Conservation (phyloP, 768 basidiomycete species). For the Lactifluus volemus region DNA sequence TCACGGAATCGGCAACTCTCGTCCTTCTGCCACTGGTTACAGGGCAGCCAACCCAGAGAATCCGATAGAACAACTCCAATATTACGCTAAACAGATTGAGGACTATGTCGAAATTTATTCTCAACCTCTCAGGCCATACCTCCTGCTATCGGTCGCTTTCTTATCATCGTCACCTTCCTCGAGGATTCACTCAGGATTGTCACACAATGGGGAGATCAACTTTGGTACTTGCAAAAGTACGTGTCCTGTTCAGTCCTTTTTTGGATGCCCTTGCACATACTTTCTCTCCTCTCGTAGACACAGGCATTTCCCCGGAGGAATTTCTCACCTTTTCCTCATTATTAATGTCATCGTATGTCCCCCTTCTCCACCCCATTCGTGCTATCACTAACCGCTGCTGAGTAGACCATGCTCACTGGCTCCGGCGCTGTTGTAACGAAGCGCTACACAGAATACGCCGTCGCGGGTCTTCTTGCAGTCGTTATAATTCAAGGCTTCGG, state of each 20-base stretch:
- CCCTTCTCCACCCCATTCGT: neutral
- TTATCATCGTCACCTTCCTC: conserved; percentile 96
- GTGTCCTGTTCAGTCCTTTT: conserved; percentile 25
- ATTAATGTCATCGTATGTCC: conserved; percentile 81
- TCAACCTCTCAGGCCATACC: conserved; percentile 86
- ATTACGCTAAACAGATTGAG: conserved; percentile 69
- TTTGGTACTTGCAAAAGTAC: conserved; percentile 96
- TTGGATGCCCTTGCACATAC: conserved; percentile 3
- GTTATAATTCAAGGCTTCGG: conserved; percentile 96
- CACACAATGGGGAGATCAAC: conserved; percentile 94
- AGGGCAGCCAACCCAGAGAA: conserved; percentile 74
- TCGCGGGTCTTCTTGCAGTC: conserved; percentile 82
- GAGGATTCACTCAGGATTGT: conserved; percentile 93
- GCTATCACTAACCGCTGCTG: neutral
- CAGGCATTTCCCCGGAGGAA: conserved; percentile 89
- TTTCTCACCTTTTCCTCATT: conserved; percentile 89
- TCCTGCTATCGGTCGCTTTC: conserved; percentile 89
- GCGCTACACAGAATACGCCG: conserved; percentile 80
- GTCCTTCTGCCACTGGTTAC: conserved; percentile 54
- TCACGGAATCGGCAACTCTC: conserved; percentile 70
- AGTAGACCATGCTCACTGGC: conserved; percentile 78
- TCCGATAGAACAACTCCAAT: conserved; percentile 69
- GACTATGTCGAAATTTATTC: conserved; percentile 89
- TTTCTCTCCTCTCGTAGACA: conserved; percentile 45
- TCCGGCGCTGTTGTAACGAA: conserved; percentile 84